phyloP scores from a whole-genome alignment of 163 green algal species.

The Chlorella variabilis region DNA sequence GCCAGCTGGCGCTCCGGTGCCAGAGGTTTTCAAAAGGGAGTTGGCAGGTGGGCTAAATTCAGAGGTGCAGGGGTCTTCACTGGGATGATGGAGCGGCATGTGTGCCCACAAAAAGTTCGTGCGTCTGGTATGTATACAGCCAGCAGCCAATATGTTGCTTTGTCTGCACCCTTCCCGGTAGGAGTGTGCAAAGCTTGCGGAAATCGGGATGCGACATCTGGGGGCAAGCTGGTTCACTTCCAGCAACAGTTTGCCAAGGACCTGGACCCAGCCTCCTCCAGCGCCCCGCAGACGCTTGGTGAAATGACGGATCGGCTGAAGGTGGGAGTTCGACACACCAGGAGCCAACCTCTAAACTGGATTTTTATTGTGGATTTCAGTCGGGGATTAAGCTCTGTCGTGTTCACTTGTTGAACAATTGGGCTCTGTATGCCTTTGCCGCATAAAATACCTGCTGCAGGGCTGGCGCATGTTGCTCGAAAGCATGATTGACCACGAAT shows the following conservation, averaged over 20 bases:
- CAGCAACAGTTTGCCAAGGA: constrained; percentile 86
- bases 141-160: too few relatives aligned
- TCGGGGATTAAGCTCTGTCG: not conserved
- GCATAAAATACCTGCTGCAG: too few relatives aligned
- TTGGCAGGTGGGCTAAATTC: constrained; percentile 69
- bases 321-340: not conserved
- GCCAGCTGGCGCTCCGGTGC: constrained; percentile 75
- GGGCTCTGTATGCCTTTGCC: too few relatives aligned
- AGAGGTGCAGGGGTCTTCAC: not conserved
- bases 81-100: too few relatives aligned
- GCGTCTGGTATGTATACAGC: too few relatives aligned
- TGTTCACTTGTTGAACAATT: too few relatives aligned
- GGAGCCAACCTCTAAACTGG: not conserved
- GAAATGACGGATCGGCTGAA: constrained; percentile 92
- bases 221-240: constrained; percentile 37
- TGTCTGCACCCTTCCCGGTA: too few relatives aligned
- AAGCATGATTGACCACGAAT: constrained; percentile 77
- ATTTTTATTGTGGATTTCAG: too few relatives aligned
- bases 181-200: constrained; percentile 91
- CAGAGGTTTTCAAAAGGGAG: constrained; percentile 84
- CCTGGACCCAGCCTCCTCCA: constrained; percentile 80
- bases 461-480: constrained; percentile 77
- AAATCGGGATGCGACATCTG: not conserved
- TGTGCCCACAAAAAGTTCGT: too few relatives aligned
- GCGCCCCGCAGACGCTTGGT: constrained; percentile 85